These are phyloP conservation scores for Phaeosphaeria sp. DNA, from an alignment of 2,329 filamentous ascomycete genomes.

Conservation along the genomic window DNA sequence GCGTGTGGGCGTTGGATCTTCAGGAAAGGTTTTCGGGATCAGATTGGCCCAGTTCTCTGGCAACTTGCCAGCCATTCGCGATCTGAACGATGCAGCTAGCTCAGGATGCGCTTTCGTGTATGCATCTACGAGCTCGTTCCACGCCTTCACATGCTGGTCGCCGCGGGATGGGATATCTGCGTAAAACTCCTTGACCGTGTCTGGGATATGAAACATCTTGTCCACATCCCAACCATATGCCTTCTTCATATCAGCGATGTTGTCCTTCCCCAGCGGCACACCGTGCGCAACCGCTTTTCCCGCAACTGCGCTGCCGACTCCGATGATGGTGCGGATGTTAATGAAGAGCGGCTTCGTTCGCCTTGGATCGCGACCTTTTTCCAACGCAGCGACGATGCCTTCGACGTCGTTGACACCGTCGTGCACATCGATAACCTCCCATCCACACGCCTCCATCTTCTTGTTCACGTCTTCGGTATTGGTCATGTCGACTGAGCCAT, in stretches of 20 bases:
- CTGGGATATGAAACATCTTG: conserved; percentile 53
- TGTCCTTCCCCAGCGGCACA: conserved; percentile 61
- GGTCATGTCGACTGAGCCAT: conserved; percentile 61
- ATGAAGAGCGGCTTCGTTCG: conserved; percentile 62
- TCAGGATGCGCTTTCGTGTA: conserved; percentile 58
- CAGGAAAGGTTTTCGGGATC: conserved; percentile 59
- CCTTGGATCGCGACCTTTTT: conserved; percentile 51
- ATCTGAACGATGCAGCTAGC: conserved; percentile 56
- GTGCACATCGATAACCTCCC: conserved; percentile 61
- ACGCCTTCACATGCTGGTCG: conserved; percentile 55
- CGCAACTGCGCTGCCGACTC: conserved; percentile 55
- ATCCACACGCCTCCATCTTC: conserved; percentile 64
- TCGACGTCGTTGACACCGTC: conserved; percentile 62
- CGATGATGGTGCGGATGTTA: conserved; percentile 64
- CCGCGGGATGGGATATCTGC: conserved; percentile 53
- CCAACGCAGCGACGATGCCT: conserved; percentile 56
- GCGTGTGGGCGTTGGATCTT: conserved; percentile 56
- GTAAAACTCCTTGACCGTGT: conserved; percentile 61
- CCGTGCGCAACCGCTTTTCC: conserved; percentile 64
- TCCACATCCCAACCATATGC: conserved; percentile 58
- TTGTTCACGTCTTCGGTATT: conserved; percentile 64
- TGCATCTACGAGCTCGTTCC: conserved; percentile 53
- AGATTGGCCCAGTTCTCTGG: conserved; percentile 56
- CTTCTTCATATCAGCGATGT: conserved; percentile 62
- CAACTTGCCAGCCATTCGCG: conserved; percentile 57